Base-by-base conservation (phyloP, 352 stramenopile species). In the Globisporangium viniferum region DNA sequence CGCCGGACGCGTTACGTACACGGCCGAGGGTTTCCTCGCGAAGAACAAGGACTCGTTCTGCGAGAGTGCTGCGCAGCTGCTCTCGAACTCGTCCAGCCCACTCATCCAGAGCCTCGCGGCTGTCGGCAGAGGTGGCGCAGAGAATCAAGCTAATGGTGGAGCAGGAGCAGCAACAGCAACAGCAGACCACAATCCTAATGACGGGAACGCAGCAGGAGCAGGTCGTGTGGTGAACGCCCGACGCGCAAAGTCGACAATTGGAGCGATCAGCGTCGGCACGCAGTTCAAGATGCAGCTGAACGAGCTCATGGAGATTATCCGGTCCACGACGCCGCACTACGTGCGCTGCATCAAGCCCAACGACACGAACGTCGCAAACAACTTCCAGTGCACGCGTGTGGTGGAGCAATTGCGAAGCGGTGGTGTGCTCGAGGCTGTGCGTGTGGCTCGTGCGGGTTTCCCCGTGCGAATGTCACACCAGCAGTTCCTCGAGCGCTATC, bases 311-410 rank as follows among this genome's bases (percentile, higher is more conserved):
- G 76, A 84, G 6, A 91, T 89, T 15, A 98, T 99, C 51, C 93
- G 98, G 31, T 80, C 80, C 27, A 99, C 97, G 7, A 88, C 91
- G 29, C 97, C 97, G 49, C 97, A 99, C 79, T 99, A 99, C 78
- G 95, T 99, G 63, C 95, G 97, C 65, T 99, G 98, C 74, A 91
- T 99, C 46, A 99, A 99, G 73, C 97, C 98, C 36, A 99, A 99
- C 73, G 95, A 99, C 77, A 66, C 46, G 1, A 90, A 91, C 60
- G 69, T 78, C 35, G 66, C 74, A n/a, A 80, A 79, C 2, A 53
- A 75, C 24, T 99, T 99, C 69, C 55, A 83, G 51, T 80, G 76
- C 18, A 66, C 69, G 7, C 83, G 88, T 44, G 83, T 96, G 12
- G 80, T 95, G 8, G 89, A 97, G 56, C 91, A 97, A 64, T 72